phyloP scores from a whole-genome alignment of 805 yeast species.

The Tetrapisispora fleetii region DNA sequence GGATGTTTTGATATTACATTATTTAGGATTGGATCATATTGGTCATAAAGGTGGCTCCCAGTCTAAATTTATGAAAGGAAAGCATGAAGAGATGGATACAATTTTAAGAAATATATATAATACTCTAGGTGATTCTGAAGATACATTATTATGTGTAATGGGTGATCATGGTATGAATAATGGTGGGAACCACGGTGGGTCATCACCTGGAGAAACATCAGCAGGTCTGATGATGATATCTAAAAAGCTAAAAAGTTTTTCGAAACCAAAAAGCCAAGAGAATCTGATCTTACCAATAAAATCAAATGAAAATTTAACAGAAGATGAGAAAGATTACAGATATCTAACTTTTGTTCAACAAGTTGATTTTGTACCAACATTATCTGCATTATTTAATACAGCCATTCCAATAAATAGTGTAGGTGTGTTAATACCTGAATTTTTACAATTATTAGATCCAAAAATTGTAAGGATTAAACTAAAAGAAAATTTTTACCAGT shows the following conservation, averaged over 20 bases:
- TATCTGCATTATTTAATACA: constrained; percentile 67
- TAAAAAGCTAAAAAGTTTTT: constrained; percentile 37
- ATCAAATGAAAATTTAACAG: constrained; percentile 28
- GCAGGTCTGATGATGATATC: constrained; percentile 71
- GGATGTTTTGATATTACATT: constrained; percentile 85
- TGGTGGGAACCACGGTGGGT: constrained; percentile 94
- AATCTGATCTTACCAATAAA: constrained; percentile 10
- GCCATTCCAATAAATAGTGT: constrained; percentile 88
- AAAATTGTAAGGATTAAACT: constrained; percentile 26
- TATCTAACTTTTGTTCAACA: constrained; percentile 62
- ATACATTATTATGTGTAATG: constrained; percentile 60
- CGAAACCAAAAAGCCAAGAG: constrained; percentile 11
- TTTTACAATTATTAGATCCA: constrained; percentile 43
- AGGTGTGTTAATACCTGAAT: constrained; percentile 56
- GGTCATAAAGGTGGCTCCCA: constrained; percentile 95
- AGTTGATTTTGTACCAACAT: constrained; percentile 88
- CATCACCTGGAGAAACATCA: constrained; percentile 84
- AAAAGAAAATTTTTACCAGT: constrained; percentile 48
- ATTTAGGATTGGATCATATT: constrained; percentile 90
- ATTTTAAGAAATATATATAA: constrained; percentile 47
- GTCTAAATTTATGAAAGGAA: constrained; percentile 68
- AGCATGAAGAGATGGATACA: constrained; percentile 79
- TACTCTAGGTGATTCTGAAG: constrained; percentile 33
- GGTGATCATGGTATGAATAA: constrained; percentile 98
- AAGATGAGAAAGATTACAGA: constrained; percentile 34